Evolutionary conservation across 2,329 filamentous ascomycete species (phyloP).

Genomic region (Mycosphaerella arachidis): DNA sequence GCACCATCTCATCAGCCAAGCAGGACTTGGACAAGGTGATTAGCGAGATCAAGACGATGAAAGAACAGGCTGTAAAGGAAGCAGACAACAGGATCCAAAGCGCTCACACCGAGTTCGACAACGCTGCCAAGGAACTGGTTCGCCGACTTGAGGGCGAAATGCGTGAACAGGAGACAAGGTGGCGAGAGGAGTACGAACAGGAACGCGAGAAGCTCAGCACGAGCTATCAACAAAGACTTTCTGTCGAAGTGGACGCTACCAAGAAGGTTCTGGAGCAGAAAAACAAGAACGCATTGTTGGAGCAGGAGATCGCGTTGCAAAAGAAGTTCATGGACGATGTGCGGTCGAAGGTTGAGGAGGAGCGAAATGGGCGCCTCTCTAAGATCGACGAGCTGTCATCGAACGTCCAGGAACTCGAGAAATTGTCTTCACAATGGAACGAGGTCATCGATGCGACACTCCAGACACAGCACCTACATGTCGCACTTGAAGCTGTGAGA

Average conservation of each 20-base stretch:
- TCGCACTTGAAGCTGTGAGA: constrained; percentile 89
- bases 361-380: constrained; percentile 80
- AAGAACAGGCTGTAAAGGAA: constrained; percentile 62
- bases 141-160: constrained; percentile 81
- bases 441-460: constrained; percentile 84
- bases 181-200: constrained; percentile 80
- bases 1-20: constrained; percentile 81
- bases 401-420: constrained; percentile 77
- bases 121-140: constrained; percentile 81
- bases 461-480: constrained; percentile 90
- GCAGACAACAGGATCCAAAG: constrained; percentile 71
- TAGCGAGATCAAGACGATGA: constrained; percentile 69
- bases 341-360: constrained; percentile 75
- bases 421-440: constrained; percentile 84
- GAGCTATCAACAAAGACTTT: constrained; percentile 74
- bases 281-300: constrained; percentile 76
- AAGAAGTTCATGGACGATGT: constrained; percentile 76
- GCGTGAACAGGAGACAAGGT: constrained; percentile 72
- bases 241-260: constrained; percentile 73
- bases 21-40: constrained; percentile 73
- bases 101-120: constrained; percentile 74
- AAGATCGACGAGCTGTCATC: constrained; percentile 76
- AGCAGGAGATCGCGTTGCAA: constrained; percentile 87
- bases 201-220: constrained; percentile 77
- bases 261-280: constrained; percentile 77